Base-by-base conservation (phyloP, 1,139 yeast species). In the Pneumocystis wakefieldiae region DNA sequence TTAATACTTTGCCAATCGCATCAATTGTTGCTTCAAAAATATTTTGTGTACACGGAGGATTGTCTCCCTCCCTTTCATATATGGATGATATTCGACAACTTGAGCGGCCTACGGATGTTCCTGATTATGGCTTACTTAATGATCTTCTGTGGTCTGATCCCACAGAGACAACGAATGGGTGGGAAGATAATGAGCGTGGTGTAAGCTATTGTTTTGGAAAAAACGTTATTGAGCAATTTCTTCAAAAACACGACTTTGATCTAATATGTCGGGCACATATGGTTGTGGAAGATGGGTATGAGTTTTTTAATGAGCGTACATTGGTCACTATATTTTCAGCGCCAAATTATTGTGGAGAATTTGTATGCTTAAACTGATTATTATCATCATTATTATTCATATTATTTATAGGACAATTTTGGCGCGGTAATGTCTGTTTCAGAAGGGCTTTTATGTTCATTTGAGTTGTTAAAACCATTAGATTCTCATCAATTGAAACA, bases 231-330 rank as follows among this genome's bases (percentile, higher is more conserved):
- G 89, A 90, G 76, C 90, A 91, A 74, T 92, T 92, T 72, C 76
- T 92, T 64, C 81, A 85, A 67, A 85, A 87, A 70, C 92, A 91
- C 73, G 94, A 92, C 42, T 90, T 92, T 74, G 97, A 92, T 76
- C 80, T 92, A 68, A 96, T 92, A 58, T 92, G 96, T 73, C 82
- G 98, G 69, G 97, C 97, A 19, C 97, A 92, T 76, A 91, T 92
- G 97, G 97, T 92, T 68, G 97, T 92, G 35, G 97, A 92, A 73
- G 98, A 92, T 73, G 98, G 98, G 1, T 92, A 92, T 74, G 97
- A 92, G 76, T 92, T 92, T 73, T 92, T 92, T 76, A 91, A 91
- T 73, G 96, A 91, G 73, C 80, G 95, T 63, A 87, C 95, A 36
- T 78, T 92, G 67, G 97, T 92, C 4, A 92, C 98, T 0, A 97